These are phyloP conservation scores for Dorcoceras hygrometricum DNA, from an alignment of 257 asterid species.

Conservation along the genomic window DNA sequence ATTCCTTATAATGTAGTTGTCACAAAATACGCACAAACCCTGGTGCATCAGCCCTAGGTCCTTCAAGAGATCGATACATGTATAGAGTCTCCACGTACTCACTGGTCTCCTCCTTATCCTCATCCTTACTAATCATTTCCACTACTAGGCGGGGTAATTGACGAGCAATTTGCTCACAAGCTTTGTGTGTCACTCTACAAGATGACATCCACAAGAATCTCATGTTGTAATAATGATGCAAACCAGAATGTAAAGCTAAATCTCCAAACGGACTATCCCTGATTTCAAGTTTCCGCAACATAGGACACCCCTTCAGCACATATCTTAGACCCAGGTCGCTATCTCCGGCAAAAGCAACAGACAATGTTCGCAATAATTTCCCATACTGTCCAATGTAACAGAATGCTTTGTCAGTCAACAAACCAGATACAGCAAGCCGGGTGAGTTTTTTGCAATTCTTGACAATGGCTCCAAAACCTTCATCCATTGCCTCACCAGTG, in stretches of 20 bases:
- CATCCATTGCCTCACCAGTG: conserved; percentile 56
- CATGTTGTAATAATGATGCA: conserved; percentile 53
- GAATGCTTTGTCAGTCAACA: conserved; percentile 47
- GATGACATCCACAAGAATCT: conserved; percentile 56
- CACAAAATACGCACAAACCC: conserved; percentile 37
- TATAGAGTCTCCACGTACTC: conserved; percentile 41
- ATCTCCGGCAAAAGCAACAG: conserved; percentile 54
- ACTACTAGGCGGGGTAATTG: conserved; percentile 45
- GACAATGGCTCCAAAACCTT: conserved; percentile 59
- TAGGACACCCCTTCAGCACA: conserved; percentile 52
- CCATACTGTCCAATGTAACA: conserved; percentile 47
- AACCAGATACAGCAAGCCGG: conserved; percentile 49
- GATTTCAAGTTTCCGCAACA: conserved; percentile 50
- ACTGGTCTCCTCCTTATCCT: conserved; percentile 3
- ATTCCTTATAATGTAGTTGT: not conserved
- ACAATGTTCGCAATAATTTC: conserved; percentile 44
- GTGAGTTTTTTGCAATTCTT: conserved; percentile 58
- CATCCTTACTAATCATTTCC: conserved; percentile 34
- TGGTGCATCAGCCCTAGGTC: conserved; percentile 49
- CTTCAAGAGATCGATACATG: conserved; percentile 55
- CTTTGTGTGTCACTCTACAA: conserved; percentile 39
- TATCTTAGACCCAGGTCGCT: conserved; percentile 42
- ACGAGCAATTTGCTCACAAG: conserved; percentile 39
- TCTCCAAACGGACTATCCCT: conserved; percentile 62
- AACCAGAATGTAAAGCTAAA: conserved; percentile 40